Conservation (phyloP, 2,329 filamentous ascomycete species). For the Curvularia eragrostidis region DNA sequence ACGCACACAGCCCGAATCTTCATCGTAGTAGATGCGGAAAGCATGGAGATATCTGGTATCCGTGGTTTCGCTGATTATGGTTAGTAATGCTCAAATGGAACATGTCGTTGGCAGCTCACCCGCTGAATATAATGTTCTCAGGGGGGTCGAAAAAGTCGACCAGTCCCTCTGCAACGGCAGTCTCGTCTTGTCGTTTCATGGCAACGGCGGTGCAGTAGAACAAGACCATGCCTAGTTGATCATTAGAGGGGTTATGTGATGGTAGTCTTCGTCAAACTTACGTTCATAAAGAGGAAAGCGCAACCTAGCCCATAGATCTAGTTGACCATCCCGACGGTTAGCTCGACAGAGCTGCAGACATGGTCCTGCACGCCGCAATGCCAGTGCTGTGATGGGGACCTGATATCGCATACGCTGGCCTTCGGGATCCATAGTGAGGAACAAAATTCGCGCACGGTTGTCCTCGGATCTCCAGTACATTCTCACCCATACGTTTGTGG, state of each 20-base stretch:
- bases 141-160: slow-evolving; percentile 59
- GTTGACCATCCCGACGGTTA: slow-evolving; percentile 49
- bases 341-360: slow-evolving; percentile 52
- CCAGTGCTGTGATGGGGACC: slow-evolving; percentile 58
- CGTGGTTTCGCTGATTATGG: slow-evolving; percentile 55
- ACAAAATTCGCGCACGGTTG: slow-evolving; percentile 61
- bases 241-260: not conserved
- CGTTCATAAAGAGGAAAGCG: slow-evolving; percentile 63
- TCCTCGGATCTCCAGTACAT: slow-evolving; percentile 62
- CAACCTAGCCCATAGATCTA: slow-evolving; percentile 61
- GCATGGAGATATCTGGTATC: slow-evolving; percentile 61
- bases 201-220: slow-evolving; percentile 65
- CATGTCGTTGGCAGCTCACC: slow-evolving; percentile 44
- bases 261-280: slow-evolving; percentile 34
- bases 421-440: slow-evolving; percentile 53
- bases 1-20: slow-evolving; percentile 59
- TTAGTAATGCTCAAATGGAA: slow-evolving; percentile 15
- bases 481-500: slow-evolving; percentile 54
- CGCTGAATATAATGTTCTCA: slow-evolving; percentile 57
- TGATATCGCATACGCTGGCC: slow-evolving; percentile 55
- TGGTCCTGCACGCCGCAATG: slow-evolving; percentile 51
- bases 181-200: slow-evolving; percentile 63
- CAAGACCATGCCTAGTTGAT: slow-evolving; percentile 58
- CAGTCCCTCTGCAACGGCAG: slow-evolving; percentile 49
- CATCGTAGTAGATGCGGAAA: slow-evolving; percentile 62